Conservation (phyloP, 2,329 filamentous ascomycete genomes). For the Sporothrix schenckii region DNA sequence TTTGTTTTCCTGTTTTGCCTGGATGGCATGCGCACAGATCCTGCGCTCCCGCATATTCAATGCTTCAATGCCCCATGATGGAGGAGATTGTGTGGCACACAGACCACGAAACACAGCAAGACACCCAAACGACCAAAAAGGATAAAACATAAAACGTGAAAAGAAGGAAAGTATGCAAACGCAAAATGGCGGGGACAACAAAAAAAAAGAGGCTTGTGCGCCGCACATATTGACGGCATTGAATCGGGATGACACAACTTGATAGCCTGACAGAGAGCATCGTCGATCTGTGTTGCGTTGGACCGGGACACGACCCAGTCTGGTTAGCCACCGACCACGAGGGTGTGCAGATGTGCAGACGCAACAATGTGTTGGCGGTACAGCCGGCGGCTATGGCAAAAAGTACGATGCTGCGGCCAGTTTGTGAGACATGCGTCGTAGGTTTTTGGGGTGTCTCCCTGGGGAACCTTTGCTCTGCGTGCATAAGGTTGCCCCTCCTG, state of each 20-base stretch:
- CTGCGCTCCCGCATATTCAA: constrained; percentile 14
- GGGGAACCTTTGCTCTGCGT: not conserved
- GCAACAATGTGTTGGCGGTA: too few relatives aligned
- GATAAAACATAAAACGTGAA: not conserved
- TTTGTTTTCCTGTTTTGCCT: not conserved
- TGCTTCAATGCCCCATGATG: not conserved
- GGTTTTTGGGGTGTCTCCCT: not conserved
- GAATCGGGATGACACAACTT: not conserved
- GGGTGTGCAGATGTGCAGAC: not conserved
- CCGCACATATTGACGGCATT: constrained; percentile 1
- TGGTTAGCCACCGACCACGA: constrained; percentile 26
- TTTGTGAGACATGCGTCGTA: constrained; percentile 17
- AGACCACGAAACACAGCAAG: constrained; percentile 8
- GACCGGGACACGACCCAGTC: constrained; percentile 6
- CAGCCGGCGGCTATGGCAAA: too few relatives aligned
- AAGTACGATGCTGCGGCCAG: not conserved
- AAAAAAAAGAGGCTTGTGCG: constrained; percentile 13
- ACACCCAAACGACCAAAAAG: not conserved
- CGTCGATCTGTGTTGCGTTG: constrained; percentile 10
- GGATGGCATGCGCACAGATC: constrained; percentile 15
- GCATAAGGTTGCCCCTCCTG: not conserved
- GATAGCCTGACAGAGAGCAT: not conserved
- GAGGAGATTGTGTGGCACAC: constrained; percentile 8
- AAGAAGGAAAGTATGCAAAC: constrained; percentile 8
- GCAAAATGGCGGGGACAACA: not conserved